Percentiles rank a stretch among this genome's conserved stretches.
These are phyloP conservation scores for Melocanna baccifera DNA, from an alignment of 176 grass and related monocot genomes.

Conservation along the genomic window DNA sequence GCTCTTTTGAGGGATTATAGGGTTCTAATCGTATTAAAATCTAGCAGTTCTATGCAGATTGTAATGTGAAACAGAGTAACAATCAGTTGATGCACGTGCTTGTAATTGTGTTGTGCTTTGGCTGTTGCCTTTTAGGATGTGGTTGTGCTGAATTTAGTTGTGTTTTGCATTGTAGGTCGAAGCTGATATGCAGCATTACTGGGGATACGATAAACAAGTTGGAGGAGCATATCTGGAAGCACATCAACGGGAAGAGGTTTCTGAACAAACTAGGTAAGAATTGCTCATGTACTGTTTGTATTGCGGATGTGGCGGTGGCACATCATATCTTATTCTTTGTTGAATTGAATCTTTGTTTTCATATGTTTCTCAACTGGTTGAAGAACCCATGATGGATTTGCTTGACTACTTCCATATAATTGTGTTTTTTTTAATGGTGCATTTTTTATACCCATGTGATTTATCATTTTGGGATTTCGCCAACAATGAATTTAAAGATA, in stretches of 20 bases:
- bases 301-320: not conserved
- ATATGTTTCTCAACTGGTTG: not conserved
- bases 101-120: not conserved
- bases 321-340: not conserved
- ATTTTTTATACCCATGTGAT: not conserved
- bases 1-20: not conserved
- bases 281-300: not conserved
- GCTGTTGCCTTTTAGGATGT: not conserved
- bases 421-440: not conserved
- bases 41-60: not conserved
- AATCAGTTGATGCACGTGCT: not conserved
- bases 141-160: not conserved
- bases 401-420: not conserved
- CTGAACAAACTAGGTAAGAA: slow-evolving; percentile 75
- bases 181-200: slow-evolving; percentile 83
- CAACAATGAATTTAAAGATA: not conserved
- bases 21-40: not conserved
- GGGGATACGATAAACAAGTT: slow-evolving; percentile 73
- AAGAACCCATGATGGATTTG: not conserved
- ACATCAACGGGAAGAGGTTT: slow-evolving; percentile 86
- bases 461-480: not conserved
- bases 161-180: slow-evolving; percentile 39
- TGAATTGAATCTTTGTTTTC: not conserved
- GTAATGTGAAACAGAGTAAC: not conserved
- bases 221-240: slow-evolving; percentile 97